A percentile compares a stretch with the other conserved stretches of the same genome.
phyloP scores from a whole-genome alignment of 2,329 filamentous ascomycete species.

The Colletotrichum graminicola region DNA sequence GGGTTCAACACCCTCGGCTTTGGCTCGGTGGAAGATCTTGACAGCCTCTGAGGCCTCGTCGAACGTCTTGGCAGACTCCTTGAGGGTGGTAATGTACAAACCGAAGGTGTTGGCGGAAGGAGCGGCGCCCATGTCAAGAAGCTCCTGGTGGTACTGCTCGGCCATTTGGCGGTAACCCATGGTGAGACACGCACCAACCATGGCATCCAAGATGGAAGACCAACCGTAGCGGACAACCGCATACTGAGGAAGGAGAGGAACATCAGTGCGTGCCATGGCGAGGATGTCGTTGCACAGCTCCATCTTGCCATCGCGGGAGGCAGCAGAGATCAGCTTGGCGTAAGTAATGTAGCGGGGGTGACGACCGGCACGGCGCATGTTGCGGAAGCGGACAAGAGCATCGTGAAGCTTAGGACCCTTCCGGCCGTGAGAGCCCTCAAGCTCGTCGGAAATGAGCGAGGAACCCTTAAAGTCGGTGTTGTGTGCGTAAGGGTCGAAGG shows the following conservation, averaged over 20 bases:
- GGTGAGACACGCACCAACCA: conserved; percentile 92
- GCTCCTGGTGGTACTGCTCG: conserved; percentile 89
- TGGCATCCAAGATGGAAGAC: conserved; percentile 95
- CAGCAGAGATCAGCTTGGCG: conserved; percentile 91
- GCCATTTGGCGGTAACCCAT: conserved; percentile 85
- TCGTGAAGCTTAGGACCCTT: conserved; percentile 82
- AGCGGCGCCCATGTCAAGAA: conserved; percentile 89
- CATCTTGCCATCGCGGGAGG: conserved; percentile 86
- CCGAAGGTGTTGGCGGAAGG: conserved; percentile 98
- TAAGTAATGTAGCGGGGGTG: conserved; percentile 97
- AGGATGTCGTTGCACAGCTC: conserved; percentile 88
- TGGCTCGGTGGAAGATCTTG: conserved; percentile 95
- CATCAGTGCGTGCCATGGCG: conserved; percentile 87
- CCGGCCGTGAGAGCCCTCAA: conserved; percentile 83
- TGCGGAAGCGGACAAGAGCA: conserved; percentile 85
- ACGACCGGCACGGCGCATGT: conserved; percentile 91
- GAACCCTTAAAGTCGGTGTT: conserved; percentile 95
- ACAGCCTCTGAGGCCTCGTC: conserved; percentile 97
- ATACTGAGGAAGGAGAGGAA: conserved; percentile 87
- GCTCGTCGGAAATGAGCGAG: conserved; percentile 86
- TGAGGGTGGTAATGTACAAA: conserved; percentile 98
- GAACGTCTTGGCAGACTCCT: conserved; percentile 97
- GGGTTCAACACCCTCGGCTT: conserved; percentile 93
- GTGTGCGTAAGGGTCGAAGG: conserved; percentile 90
- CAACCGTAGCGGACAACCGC: conserved; percentile 92